phyloP scores from a whole-genome alignment of 2,329 filamentous ascomycete genomes.

The Colletotrichum navitas region DNA sequence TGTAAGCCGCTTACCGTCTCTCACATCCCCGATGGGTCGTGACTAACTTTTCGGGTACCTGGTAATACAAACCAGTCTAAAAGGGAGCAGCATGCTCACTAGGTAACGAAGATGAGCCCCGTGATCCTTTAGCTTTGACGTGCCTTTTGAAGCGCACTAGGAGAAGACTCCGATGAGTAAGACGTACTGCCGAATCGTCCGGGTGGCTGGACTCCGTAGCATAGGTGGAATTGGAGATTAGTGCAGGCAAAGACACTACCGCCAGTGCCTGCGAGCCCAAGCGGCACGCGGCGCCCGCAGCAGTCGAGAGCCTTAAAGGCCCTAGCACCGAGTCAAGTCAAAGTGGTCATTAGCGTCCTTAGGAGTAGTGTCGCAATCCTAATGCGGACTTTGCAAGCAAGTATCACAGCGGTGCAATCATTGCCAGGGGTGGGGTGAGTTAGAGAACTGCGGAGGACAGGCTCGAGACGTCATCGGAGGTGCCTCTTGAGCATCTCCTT shows the following conservation, averaged over 20 bases:
- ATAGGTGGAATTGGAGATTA: conserved; percentile 7
- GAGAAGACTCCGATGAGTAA: conserved; percentile 15
- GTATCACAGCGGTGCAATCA: neutral
- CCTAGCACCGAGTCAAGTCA: conserved; percentile 32
- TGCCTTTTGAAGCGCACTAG: conserved; percentile 19
- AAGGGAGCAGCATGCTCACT: conserved; percentile 13
- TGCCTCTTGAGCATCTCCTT: neutral
- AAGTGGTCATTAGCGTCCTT: conserved; percentile 29
- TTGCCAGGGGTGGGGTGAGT: neutral
- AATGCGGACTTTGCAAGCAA: neutral
- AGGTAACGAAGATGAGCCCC: conserved; percentile 24
- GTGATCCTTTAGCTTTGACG: conserved; percentile 34
- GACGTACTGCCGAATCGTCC: conserved; percentile 27
- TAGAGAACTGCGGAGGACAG: neutral
- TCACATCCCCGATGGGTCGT: neutral
- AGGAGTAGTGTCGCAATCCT: conserved; percentile 1
- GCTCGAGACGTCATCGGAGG: conserved; percentile 8
- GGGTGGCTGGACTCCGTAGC: conserved; percentile 17
- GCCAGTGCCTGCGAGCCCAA: conserved; percentile 23
- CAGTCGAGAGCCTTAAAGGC: conserved; percentile 8
- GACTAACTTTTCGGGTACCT: conserved; percentile 29
- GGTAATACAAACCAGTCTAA: conserved; percentile 11
- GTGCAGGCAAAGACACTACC: conserved; percentile 1
- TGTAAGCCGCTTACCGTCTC: neutral
- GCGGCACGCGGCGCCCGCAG: conserved; percentile 26